Evolutionary conservation across 2,329 filamentous ascomycete species (phyloP).

Genomic region (Botrytis aclada): DNA sequence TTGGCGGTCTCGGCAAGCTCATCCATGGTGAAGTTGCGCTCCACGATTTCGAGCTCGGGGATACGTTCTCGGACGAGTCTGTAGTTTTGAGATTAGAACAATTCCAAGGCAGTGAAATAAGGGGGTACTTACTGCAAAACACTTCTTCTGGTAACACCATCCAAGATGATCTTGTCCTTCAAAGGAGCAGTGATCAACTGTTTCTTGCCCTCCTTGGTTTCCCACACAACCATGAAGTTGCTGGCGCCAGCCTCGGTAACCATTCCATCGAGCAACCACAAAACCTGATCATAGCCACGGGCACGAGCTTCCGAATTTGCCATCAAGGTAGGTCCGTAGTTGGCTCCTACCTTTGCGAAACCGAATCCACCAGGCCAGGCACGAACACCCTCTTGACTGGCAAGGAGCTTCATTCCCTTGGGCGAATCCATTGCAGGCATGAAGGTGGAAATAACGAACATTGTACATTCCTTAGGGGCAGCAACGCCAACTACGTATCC

Average conservation of each 20-base stretch:
- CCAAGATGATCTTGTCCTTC: conserved; percentile 78
- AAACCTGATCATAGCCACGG: conserved; percentile 79
- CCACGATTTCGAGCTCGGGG: conserved; percentile 62
- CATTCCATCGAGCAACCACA: conserved; percentile 84
- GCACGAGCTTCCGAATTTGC: conserved; percentile 72
- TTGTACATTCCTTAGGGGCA: conserved; percentile 74
- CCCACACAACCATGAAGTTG: conserved; percentile 89
- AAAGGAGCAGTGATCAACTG: conserved; percentile 82
- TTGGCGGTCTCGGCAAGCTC: conserved; percentile 69
- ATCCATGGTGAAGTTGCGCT: conserved; percentile 77
- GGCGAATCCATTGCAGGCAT: conserved; percentile 55
- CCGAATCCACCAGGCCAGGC: conserved; percentile 94
- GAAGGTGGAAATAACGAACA: conserved; percentile 75
- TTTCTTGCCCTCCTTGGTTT: conserved; percentile 57
- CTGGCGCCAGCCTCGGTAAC: conserved; percentile 90
- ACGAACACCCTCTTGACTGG: conserved; percentile 75
- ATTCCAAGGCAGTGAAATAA: neutral
- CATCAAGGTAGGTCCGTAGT: conserved; percentile 82
- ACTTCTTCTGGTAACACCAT: conserved; percentile 82
- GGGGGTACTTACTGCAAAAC: conserved; percentile 64
- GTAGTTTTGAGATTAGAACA: neutral
- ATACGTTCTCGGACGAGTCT: conserved; percentile 19
- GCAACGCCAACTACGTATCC: conserved; percentile 63
- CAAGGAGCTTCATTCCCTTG: conserved; percentile 70
- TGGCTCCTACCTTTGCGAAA: conserved; percentile 87